Conservation (phyloP, 2,329 filamentous ascomycete genomes). For the Colletotrichum navitas region DNA sequence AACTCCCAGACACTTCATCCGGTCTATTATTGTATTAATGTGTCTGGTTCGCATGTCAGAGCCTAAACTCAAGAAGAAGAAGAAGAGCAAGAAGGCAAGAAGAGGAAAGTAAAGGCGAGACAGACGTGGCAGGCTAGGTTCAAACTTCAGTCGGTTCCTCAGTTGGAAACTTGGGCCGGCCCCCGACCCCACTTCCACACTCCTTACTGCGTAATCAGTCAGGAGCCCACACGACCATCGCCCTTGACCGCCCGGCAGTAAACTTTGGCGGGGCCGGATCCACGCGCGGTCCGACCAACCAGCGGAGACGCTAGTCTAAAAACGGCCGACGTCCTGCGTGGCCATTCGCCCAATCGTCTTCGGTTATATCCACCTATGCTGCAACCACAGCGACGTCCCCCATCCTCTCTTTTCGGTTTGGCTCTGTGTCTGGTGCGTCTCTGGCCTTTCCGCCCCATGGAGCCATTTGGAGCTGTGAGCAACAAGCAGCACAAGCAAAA, state of each 20-base stretch:
- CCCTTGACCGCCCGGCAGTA: conserved; percentile 30
- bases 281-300: conserved; percentile 24
- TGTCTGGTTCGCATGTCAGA: conserved; percentile 16
- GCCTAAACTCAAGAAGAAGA: neutral
- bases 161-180: conserved; percentile 34
- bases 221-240: neutral
- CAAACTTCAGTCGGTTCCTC: conserved; percentile 28
- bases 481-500: neutral
- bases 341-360: conserved; percentile 16
- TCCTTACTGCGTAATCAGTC: neutral
- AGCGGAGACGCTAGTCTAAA: conserved; percentile 26
- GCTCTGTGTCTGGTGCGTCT: conserved; percentile 7
- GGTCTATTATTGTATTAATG: conserved; percentile 20
- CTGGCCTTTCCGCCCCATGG: conserved; percentile 15
- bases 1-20: conserved; percentile 31
- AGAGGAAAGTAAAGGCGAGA: conserved; percentile 30
- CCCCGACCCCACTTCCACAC: conserved; percentile 14
- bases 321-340: neutral
- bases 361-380: conserved; percentile 1
- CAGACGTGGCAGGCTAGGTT: conserved; percentile 20
- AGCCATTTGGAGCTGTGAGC: conserved; percentile 23
- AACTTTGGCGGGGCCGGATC: neutral
- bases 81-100: neutral
- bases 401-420: conserved; percentile 11
- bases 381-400: conserved; percentile 36